Percentiles rank a stretch among this genome's conserved stretches.
Conservation (phyloP, 2,329 filamentous ascomycete species). For the Colletotrichum tanaceti region DNA sequence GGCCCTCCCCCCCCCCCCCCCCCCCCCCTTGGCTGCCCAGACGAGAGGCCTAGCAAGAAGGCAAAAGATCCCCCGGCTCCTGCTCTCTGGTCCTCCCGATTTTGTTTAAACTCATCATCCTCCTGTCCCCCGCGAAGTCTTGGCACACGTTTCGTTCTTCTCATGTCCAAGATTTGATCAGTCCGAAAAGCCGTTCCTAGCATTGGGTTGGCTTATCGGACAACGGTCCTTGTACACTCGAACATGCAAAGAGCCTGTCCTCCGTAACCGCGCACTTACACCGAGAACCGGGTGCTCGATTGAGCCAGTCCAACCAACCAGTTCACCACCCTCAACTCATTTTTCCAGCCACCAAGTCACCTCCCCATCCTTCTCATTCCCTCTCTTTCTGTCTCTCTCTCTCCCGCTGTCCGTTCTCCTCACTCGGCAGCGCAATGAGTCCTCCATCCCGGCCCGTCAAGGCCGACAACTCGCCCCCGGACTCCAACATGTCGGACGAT, state of each 20-base stretch:
- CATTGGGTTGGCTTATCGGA: constrained; percentile 38
- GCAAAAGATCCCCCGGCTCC: constrained; percentile 39
- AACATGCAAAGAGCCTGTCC: constrained; percentile 39
- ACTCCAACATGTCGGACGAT: constrained; percentile 56
- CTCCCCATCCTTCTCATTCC: constrained; percentile 1
- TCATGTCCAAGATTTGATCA: constrained; percentile 40
- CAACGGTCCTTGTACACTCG: constrained; percentile 36
- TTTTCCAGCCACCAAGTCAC: constrained; percentile 12
- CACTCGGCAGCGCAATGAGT: constrained; percentile 39
- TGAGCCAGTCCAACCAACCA: constrained; percentile 14
- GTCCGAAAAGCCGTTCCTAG: constrained; percentile 40
- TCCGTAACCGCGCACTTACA: constrained; percentile 41
- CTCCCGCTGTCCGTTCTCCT: background rate
- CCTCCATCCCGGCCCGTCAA: constrained; percentile 38
- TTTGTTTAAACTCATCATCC: constrained; percentile 40
- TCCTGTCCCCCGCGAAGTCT: constrained; percentile 41
- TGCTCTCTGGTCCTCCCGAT: constrained; percentile 32
- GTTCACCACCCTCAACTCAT: background rate
- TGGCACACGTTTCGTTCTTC: constrained; percentile 39
- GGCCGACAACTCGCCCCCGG: constrained; percentile 37
- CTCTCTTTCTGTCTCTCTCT: too few species aligned
- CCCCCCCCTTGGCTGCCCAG: constrained; percentile 34
- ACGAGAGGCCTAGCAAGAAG: constrained; percentile 38
- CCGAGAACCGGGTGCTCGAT: constrained; percentile 36
- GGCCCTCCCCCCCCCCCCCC: too few species aligned